Evolutionary conservation across 768 basidiomycete genomes (phyloP), one percentile per base, ranked within the genome.

Genomic region (Hemileccinum impolitum): DNA sequence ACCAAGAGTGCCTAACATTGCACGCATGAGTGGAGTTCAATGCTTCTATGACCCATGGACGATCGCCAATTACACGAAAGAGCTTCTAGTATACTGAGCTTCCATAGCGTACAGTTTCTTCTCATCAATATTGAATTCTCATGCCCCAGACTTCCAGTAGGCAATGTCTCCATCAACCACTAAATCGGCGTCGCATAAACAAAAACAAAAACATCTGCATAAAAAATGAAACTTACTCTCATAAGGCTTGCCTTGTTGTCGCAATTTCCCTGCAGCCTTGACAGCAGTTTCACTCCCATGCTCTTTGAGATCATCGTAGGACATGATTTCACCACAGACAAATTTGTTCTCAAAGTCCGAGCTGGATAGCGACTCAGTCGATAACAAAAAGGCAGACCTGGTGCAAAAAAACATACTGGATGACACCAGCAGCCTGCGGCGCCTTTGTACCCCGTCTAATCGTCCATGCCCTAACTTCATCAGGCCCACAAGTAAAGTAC

Each of bases 341-440:
- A 96, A 96, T 72, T 96, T 94, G 70, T 95, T 90, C 74, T 97
- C 93, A 65, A 98, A 97, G 71, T 97, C 94, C 44, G 91, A 86
- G 76, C 89, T 91, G 52, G 31, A 43, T 35, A 17, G 8, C 36
- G 18, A 17, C 35, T 35, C 47, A 17, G 54, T 50, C 12, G 25
- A 5, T 19, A 19, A 38, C 17, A 4, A 15, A 28, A 28, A 41
- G 32, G 10, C 14, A 21, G 34, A 13, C 6, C 21, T 11, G n/a
- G 6, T 21, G 8, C n/a, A 15, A 19, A 23, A 39, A 17, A 12
- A 75, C 87, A 43, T 63, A 92, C 87, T 98, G 95, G 63, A 98
- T 98, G 56, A 98, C 93, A 69, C 96, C 96, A 34, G 96, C 96
- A 8, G 96, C 96, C 65, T 93, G 89, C 3, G 95, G 96, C 1